These are phyloP conservation scores for Plasmopara viticola DNA, from an alignment of 352 stramenopile species.

Conservation along the genomic window DNA sequence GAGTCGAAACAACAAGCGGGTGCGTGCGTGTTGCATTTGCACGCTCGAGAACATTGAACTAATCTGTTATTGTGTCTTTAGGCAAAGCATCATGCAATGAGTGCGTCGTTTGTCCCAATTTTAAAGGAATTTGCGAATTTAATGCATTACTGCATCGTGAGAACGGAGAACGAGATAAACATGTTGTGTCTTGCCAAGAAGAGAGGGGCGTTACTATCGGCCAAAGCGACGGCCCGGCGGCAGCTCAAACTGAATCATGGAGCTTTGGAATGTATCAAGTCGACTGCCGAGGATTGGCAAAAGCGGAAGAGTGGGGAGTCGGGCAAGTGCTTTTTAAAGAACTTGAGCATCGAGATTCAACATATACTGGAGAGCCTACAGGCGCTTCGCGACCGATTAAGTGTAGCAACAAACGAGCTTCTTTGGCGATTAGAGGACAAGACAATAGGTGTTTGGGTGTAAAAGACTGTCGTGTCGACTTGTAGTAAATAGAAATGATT, in stretches of 20 bases:
- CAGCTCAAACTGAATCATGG: conserved; percentile 11
- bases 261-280: conserved; percentile 10
- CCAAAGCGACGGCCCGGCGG: not conserved
- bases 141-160: conserved; percentile 8
- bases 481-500: not conserved
- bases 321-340: conserved; percentile 23
- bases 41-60: not conserved
- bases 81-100: conserved; percentile 2
- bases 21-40: not conserved
- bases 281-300: conserved; percentile 9
- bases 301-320: conserved; percentile 7
- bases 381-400: conserved; percentile 5
- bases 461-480: conserved; percentile 1
- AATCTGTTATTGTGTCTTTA: not conserved
- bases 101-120: conserved; percentile 8
- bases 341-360: conserved; percentile 9
- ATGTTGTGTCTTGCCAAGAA: conserved; percentile 14
- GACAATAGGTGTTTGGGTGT: conserved; percentile 11
- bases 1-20: conserved; percentile 17
- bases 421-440: conserved; percentile 13
- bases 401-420: conserved; percentile 3
- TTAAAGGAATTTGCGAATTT: conserved; percentile 12
- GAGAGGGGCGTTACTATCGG: not conserved
- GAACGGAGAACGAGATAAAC: conserved; percentile 9
- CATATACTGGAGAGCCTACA: conserved; percentile 6